phyloP scores from a whole-genome alignment of 345 rosid species.

The Brassica cretica region DNA sequence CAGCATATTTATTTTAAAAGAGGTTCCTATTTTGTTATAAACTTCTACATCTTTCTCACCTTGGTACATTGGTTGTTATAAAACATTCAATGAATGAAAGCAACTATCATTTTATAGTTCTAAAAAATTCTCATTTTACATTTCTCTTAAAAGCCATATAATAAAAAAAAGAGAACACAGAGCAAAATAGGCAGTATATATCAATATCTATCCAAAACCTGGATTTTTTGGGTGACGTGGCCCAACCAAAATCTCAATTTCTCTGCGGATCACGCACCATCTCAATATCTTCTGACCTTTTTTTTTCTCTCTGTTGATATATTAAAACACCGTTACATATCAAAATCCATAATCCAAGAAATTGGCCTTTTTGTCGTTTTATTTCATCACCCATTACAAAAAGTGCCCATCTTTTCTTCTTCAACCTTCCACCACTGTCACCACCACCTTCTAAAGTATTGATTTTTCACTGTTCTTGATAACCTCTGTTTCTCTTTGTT shows the following conservation, averaged over 20 bases:
- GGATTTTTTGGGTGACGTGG: slow-evolving; percentile 42
- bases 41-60: background rate
- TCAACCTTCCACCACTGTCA: slow-evolving; percentile 27
- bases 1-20: background rate
- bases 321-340: slow-evolving; percentile 28
- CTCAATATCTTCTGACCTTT: slow-evolving; percentile 10
- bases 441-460: slow-evolving; percentile 22
- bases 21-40: background rate
- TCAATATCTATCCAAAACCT: slow-evolving; percentile 36
- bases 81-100: background rate
- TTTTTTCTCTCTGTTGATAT: background rate
- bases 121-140: background rate
- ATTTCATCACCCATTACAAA: slow-evolving; percentile 21
- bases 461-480: slow-evolving; percentile 37
- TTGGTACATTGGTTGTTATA: background rate
- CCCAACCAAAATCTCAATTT: slow-evolving; percentile 42
- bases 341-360: slow-evolving; percentile 8
- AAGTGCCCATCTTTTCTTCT: slow-evolving; percentile 24
- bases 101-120: background rate
- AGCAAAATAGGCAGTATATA: slow-evolving; percentile 11
- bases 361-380: slow-evolving; percentile 30
- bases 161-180: background rate
- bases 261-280: slow-evolving; percentile 38
- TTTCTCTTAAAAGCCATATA: background rate
- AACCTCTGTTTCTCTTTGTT: slow-evolving; percentile 17